These are phyloP conservation scores for Tripterygium wilfordii DNA, from an alignment of 177 flowering plant genomes.

Conservation along the genomic window DNA sequence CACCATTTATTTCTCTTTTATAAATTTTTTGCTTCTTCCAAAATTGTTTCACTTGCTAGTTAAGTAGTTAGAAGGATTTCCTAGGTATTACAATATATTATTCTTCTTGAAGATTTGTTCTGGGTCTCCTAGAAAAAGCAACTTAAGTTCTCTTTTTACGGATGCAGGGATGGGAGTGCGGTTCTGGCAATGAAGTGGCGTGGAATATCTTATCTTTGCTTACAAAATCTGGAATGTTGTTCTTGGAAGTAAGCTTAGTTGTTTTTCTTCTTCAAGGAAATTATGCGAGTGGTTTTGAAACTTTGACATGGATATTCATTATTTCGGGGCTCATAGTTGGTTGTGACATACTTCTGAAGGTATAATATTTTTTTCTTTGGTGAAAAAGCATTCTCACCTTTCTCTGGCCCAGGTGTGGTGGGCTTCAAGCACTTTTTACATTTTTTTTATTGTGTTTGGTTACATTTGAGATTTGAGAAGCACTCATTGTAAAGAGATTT, in stretches of 20 bases:
- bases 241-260: conserved; percentile 55
- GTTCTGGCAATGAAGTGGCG: conserved; percentile 38
- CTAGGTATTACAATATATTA: no score
- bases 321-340: conserved; percentile 49
- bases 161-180: conserved; percentile 57
- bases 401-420: background rate
- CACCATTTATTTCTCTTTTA: no score
- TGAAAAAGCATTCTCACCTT: background rate
- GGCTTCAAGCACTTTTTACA: background rate
- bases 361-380: conserved; percentile 6
- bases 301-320: conserved; percentile 45
- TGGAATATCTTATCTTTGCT: conserved; percentile 64
- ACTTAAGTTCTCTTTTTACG: conserved; percentile 6
- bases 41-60: no score
- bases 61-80: no score
- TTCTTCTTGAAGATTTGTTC: no score
- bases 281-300: conserved; percentile 48
- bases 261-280: conserved; percentile 57
- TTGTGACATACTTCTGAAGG: conserved; percentile 57
- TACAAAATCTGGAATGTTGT: conserved; percentile 56
- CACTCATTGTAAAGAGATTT: no score
- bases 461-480: no score
- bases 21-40: no score
- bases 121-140: no score
- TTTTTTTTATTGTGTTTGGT: no score